These are phyloP conservation scores for Globisporangium rhizosaccharum DNA, from an alignment of 352 stramenopile genomes.

Conservation along the genomic window DNA sequence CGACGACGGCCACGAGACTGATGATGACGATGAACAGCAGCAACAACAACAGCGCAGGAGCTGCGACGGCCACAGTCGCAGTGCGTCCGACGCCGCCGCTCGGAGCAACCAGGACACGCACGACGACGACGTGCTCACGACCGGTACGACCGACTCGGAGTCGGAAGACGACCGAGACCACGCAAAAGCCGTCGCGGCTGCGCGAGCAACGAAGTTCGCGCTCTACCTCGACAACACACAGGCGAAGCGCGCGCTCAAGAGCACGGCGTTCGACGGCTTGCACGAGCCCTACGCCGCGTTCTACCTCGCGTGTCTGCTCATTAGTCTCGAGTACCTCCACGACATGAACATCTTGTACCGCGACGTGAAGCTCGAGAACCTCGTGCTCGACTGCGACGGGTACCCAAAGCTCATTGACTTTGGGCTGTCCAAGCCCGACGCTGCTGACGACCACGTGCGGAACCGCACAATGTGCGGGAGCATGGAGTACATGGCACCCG, in stretches of 20 bases:
- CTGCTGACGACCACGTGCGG: constrained; percentile 26
- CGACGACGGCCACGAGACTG: constrained; percentile 21
- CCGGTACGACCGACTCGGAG: constrained; percentile 37
- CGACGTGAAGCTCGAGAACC: constrained; percentile 89
- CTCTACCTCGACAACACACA: constrained; percentile 25
- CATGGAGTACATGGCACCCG: constrained; percentile 80
- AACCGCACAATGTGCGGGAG: constrained; percentile 75
- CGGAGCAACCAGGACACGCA: constrained; percentile 1
- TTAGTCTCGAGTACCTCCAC: constrained; percentile 74
- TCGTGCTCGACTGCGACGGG: constrained; percentile 82
- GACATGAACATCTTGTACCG: constrained; percentile 69
- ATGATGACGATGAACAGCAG: constrained; percentile 16
- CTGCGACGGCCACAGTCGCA: not conserved
- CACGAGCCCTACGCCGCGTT: constrained; percentile 68
- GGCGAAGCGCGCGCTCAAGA: constrained; percentile 27
- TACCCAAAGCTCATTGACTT: constrained; percentile 88
- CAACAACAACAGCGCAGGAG: too few species aligned
- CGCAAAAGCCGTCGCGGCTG: not conserved
- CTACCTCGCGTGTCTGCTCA: constrained; percentile 88
- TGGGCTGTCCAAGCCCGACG: constrained; percentile 67
- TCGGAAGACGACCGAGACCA: constrained; percentile 25
- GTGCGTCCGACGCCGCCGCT: not conserved
- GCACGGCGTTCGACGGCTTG: constrained; percentile 35
- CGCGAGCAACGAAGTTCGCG: constrained; percentile 2
- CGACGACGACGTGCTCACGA: constrained; percentile 17